phyloP scores from a whole-genome alignment of 257 asterid genomes.

The Nicotiana knightiana region DNA sequence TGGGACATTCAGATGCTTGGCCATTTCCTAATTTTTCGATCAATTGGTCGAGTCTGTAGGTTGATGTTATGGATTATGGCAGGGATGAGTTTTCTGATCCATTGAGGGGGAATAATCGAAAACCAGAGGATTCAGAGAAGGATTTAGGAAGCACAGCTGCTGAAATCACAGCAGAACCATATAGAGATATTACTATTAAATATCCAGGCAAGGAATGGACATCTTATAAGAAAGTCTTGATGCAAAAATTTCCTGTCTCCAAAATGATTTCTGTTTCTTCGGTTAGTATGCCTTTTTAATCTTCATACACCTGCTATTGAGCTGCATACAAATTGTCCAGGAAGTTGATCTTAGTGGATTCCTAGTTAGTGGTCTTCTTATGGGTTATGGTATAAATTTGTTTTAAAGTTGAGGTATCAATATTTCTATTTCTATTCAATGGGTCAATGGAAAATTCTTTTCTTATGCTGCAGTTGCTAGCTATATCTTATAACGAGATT shows the following conservation, averaged over 20 bases:
- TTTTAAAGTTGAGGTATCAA: not conserved
- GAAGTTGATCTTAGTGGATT: not conserved
- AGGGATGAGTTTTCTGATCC: conserved; percentile 49
- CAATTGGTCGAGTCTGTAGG: conserved; percentile 36
- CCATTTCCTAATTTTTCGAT: not conserved
- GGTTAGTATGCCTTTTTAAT: conserved; percentile 25
- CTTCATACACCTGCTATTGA: not conserved
- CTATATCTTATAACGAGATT: not conserved
- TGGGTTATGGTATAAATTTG: not conserved
- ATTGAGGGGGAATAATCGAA: conserved; percentile 38
- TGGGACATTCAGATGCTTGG: not conserved
- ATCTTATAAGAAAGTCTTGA: conserved; percentile 54
- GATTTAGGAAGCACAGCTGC: conserved; percentile 24
- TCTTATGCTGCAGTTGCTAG: not conserved
- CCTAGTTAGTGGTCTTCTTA: not conserved
- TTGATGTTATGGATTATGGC: conserved; percentile 26
- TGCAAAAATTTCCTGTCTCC: conserved; percentile 64
- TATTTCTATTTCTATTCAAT: not conserved
- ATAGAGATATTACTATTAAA: conserved; percentile 20
- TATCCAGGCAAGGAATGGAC: conserved; percentile 54
- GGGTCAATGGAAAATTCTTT: no score
- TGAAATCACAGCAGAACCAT: conserved; percentile 16
- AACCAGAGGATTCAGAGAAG: conserved; percentile 21
- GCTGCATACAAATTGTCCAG: not conserved
- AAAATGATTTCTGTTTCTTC: conserved; percentile 43